Base-by-base conservation (phyloP, 140 eudicot species). In the Stevia rebaudiana region DNA sequence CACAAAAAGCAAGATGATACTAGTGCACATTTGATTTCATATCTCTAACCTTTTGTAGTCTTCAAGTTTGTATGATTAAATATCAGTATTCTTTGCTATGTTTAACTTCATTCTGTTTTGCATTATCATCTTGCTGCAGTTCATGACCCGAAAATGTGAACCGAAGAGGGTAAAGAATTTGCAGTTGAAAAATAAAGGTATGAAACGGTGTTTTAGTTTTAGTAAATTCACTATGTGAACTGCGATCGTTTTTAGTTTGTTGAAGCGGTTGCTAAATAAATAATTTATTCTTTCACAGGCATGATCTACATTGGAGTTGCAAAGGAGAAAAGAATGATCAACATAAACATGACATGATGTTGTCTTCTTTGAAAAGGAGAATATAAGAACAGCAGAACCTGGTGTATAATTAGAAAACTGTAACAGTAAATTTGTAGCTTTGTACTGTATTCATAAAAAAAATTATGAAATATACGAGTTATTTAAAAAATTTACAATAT, bases 101-200 rank as follows among this genome's bases (percentile, higher is more conserved):
- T n/a, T n/a, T n/a, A n/a, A n/a, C n/a, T n/a, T n/a, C n/a, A n/a
- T n/a, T n/a, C n/a, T n/a, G n/a, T n/a, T n/a, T n/a, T n/a, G n/a
- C n/a, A n/a, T n/a, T n/a, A n/a, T n/a, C n/a, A n/a, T n/a, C n/a
- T n/a, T n/a, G n/a, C n/a, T n/a, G n/a, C n/a, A n/a, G n/a, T n/a
- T n/a, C n/a, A n/a, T n/a, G n/a, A n/a, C n/a, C n/a, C 94, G 96
- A 10, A 88, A 85, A 71, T 88, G 77, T 74, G 96, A 88, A 77
- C 58, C 82, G 65, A 90, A 84, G 82, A 76, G 82, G 67, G 68
- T 60, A 24, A 76, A 73, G 39, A 85, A 82, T 67, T 18, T 68
- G 73, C 90, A 72, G 55, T 73, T 88, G 84, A 94, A 85, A 68
- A 68, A 65, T 48, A 82, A 80, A 85, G 96, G 96, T 82, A 1